Evolutionary conservation across 2,329 filamentous ascomycete species (phyloP).

Genomic region (Scorias spongiosa): DNA sequence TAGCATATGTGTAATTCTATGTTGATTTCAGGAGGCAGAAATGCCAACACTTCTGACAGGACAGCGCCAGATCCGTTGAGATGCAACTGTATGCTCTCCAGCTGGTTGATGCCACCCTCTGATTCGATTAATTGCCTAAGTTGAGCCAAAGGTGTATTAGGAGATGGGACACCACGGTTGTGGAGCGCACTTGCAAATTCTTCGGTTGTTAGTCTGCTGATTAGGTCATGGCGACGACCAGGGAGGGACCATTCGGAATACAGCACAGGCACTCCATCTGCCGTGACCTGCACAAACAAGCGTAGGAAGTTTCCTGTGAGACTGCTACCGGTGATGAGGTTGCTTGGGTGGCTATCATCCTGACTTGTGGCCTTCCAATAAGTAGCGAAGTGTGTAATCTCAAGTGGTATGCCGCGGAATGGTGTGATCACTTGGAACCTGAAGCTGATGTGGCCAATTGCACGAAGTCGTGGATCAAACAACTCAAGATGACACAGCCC

Average conservation of each 20-base stretch:
- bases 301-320: conserved; percentile 90
- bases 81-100: conserved; percentile 54
- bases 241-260: conserved; percentile 65
- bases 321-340: conserved; percentile 87
- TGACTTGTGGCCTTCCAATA: conserved; percentile 99
- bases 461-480: conserved; percentile 79
- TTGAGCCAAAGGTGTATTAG: conserved; percentile 11
- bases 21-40: conserved; percentile 66
- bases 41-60: conserved; percentile 57
- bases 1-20: conserved; percentile 88
- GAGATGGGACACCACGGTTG: conserved; percentile 24
- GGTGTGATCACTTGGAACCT: conserved; percentile 93
- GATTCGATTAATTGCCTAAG: conserved; percentile 14
- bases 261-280: conserved; percentile 71
- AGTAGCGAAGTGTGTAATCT: conserved; percentile 95
- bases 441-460: conserved; percentile 89
- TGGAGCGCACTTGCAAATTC: conserved; percentile 40
- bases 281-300: conserved; percentile 81
- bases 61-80: conserved; percentile 62
- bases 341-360: conserved; percentile 68
- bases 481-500: conserved; percentile 74
- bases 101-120: conserved; percentile 21
- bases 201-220: conserved; percentile 60
- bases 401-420: conserved; percentile 78
- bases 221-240: conserved; percentile 47